Conservation (phyloP, 306 rosid genomes). For the Arachis hypogaea region DNA sequence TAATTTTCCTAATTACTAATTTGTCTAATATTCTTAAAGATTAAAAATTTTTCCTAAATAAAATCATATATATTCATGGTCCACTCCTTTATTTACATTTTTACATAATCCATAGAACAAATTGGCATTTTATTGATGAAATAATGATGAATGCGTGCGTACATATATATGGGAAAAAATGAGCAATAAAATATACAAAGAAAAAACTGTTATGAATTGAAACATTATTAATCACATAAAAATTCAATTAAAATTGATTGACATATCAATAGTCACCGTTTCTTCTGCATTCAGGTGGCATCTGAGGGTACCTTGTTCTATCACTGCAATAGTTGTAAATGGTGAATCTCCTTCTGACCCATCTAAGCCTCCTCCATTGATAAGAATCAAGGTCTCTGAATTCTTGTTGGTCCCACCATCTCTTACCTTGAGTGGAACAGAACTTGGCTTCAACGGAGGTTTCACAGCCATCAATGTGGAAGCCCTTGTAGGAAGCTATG, state of each 20-base stretch:
- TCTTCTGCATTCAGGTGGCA: conserved; percentile 72
- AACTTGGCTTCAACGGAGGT: conserved; percentile 70
- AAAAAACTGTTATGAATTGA: neutral
- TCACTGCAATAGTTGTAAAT: conserved; percentile 93
- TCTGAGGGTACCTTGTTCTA: conserved; percentile 56
- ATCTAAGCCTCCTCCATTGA: conserved; percentile 64
- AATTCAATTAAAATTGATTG: neutral
- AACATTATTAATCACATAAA: neutral
- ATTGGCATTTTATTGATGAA: neutral
- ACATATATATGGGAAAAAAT: neutral
- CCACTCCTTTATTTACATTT: conserved; percentile 4
- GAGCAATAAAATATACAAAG: neutral
- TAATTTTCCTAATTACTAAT: too few relatives aligned
- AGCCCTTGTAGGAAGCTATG: conserved; percentile 70
- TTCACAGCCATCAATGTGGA: conserved; percentile 94
- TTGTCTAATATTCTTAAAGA: too few relatives aligned
- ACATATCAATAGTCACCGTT: conserved; percentile 68
- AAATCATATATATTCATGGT: neutral
- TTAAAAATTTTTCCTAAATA: neutral
- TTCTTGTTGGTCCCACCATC: conserved; percentile 91
- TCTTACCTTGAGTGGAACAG: conserved; percentile 76
- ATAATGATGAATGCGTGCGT: neutral
- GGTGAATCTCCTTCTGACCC: conserved; percentile 76
- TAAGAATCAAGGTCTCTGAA: conserved; percentile 66
- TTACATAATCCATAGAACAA: conserved; percentile 20